Evolutionary conservation across 306 rosid species (phyloP).

Genomic region (Cucumis melo): DNA sequence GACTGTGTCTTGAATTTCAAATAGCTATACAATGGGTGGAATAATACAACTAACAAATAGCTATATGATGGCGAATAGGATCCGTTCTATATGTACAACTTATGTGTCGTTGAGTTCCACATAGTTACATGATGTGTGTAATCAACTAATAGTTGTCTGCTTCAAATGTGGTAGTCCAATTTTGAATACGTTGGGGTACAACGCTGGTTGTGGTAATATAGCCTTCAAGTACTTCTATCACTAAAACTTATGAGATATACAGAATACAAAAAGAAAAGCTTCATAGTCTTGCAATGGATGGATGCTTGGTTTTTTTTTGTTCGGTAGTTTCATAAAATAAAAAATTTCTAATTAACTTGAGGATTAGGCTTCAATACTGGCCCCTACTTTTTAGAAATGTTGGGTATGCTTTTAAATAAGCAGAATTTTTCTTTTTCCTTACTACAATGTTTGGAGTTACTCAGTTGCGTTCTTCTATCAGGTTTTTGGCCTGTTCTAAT

Average conservation of each 20-base stretch:
- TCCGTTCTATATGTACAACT: too few relatives aligned
- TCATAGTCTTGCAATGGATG: not conserved
- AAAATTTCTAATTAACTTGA: not conserved
- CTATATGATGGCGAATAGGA: too few relatives aligned
- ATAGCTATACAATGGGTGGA: too few relatives aligned
- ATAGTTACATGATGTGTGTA: not conserved
- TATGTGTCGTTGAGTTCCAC: not conserved
- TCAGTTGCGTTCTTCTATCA: slow-evolving; percentile 19
- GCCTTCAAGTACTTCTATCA: not conserved
- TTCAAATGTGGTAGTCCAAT: not conserved
- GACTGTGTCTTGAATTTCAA: too few relatives aligned
- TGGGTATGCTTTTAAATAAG: not conserved
- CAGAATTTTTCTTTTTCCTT: not conserved
- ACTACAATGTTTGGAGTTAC: not conserved
- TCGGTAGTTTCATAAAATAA: not conserved
- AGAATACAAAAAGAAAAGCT: not conserved
- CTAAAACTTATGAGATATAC: not conserved
- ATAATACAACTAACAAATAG: too few relatives aligned
- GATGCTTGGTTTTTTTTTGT: not conserved
- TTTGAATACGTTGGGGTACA: not conserved
- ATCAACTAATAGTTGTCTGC: not conserved
- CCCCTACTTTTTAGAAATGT: not conserved
- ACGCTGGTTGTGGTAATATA: not conserved
- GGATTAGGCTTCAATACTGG: not conserved
- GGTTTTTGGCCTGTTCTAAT: slow-evolving; percentile 99